Percentiles rank a stretch among this genome's conserved stretches.
Evolutionary conservation across 2,329 filamentous ascomycete genomes (phyloP).

Genomic region (Xylaria polymorpha): DNA sequence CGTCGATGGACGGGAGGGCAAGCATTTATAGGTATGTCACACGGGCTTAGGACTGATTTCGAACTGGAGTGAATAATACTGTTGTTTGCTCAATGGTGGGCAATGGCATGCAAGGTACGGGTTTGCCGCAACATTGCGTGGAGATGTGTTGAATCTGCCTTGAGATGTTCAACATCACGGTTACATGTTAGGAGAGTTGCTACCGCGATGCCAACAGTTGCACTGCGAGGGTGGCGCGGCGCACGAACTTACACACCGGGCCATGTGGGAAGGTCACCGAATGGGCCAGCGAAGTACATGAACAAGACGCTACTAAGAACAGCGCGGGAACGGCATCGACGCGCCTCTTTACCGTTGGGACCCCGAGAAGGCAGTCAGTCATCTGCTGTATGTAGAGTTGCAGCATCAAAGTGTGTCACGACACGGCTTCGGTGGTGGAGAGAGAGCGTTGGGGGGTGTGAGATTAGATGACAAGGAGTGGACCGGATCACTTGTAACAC

Average conservation of each 20-base stretch:
- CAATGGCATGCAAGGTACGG: constrained; percentile 29
- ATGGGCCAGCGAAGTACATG: constrained; percentile 30
- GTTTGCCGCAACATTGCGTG: constrained; percentile 22
- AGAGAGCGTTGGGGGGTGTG: constrained; percentile 18
- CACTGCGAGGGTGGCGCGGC: constrained; percentile 20
- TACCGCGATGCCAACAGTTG: constrained; percentile 29
- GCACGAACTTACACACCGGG: constrained; percentile 21
- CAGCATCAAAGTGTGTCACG: constrained; percentile 14
- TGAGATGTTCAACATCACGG: constrained; percentile 21
- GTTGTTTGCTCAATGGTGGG: constrained; percentile 29
- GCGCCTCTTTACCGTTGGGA: constrained; percentile 20
- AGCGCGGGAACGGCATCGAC: constrained; percentile 23
- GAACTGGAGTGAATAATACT: constrained; percentile 17
- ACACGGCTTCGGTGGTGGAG: constrained; percentile 20
- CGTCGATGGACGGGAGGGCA: constrained; percentile 39
- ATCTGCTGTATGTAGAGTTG: constrained; percentile 25
- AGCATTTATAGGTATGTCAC: constrained; percentile 44
- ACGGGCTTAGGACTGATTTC: constrained; percentile 28
- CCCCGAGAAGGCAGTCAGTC: constrained; percentile 25
- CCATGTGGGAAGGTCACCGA: constrained; percentile 24
- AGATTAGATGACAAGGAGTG: constrained; percentile 18
- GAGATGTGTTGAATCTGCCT: constrained; percentile 34
- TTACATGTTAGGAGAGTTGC: constrained; percentile 26
- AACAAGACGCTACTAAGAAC: constrained; percentile 22
- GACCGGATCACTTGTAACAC: constrained; percentile 16